Evolutionary conservation across 805 yeast genomes (phyloP), one percentile per base, ranked within the genome.

Genomic region (Torulaspora indica): DNA sequence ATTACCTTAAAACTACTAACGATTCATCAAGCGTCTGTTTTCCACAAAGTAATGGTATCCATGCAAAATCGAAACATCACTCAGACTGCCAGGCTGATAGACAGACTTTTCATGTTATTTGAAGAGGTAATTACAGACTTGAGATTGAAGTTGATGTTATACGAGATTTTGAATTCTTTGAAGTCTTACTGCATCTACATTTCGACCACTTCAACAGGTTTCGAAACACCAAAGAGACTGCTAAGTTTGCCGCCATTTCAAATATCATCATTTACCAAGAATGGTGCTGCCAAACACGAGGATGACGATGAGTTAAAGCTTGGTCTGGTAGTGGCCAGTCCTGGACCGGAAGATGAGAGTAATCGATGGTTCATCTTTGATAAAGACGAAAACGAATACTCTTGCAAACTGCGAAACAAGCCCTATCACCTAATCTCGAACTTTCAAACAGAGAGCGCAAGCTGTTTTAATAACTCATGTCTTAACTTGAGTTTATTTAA

Each of bases 171-270:
- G 22, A 51, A 60, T 2, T 60, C 66, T 5, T 40, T 63, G 15
- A 62, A 60, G 42, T 57, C 66, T 1, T 58, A 54, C 32, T 49
- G 59, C 31, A 49, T 58, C 7, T 59, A 58, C 33, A 45, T 51
- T 5, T 42, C 60, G 2, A 53, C 61, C 13, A 47, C 47, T 2
- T 24, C 25, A 20, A 22, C 33, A 2, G 38, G 24, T n/a, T 45
- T 52, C 20, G 50, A 53, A 14, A 39, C 57, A 1, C 67, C 67
- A 6, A 36, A 46, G 9, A 46, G 45, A 12, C 46, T 63, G 25
- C 18, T 54, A 10, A 45, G 52, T 8, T 42, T 63, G 10, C 66
- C 68, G 13, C 66, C 66, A 6, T 63, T 63, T 33, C 55, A 59
- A 45, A 63, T 62, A 5, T 60, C 67, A 8, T 63, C 67, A 10